Conservation (phyloP, 768 basidiomycete species). For the Mycena floridula region DNA sequence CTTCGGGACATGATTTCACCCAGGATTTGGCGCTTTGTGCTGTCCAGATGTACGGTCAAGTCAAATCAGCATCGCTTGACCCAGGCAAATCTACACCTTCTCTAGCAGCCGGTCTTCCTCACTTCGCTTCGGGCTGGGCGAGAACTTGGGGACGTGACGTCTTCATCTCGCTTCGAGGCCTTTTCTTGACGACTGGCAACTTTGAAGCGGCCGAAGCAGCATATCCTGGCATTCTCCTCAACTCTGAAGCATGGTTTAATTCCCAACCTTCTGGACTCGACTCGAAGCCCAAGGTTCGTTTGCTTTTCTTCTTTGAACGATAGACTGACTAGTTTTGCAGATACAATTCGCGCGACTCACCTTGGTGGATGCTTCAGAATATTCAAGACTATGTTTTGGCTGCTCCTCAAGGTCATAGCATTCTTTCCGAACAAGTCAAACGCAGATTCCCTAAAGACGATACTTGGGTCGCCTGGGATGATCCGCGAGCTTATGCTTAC, state of each 20-base stretch:
- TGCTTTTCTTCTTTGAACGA: background rate
- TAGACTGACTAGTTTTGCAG: constrained; percentile 27
- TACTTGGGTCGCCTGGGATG: constrained; percentile 90
- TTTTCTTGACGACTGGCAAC: constrained; percentile 92
- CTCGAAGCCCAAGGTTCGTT: constrained; percentile 70
- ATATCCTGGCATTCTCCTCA: constrained; percentile 90
- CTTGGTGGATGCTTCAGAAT: constrained; percentile 99
- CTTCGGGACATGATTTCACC: constrained; percentile 81
- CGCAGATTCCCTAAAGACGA: constrained; percentile 96
- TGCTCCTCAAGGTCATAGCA: constrained; percentile 77
- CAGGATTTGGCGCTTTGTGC: constrained; percentile 84
- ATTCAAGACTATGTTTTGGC: constrained; percentile 89
- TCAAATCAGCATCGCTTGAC: constrained; percentile 86
- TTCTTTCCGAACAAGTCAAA: constrained; percentile 77
- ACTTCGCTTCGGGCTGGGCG: constrained; percentile 91
- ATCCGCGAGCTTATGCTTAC: constrained; percentile 74
- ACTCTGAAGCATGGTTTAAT: constrained; percentile 94
- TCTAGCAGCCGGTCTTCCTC: constrained; percentile 91
- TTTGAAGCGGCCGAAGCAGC: constrained; percentile 78
- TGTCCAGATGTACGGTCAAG: constrained; percentile 87
- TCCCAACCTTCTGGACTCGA: constrained; percentile 91
- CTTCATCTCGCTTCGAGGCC: constrained; percentile 88
- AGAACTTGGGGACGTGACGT: constrained; percentile 95
- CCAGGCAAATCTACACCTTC: constrained; percentile 66
- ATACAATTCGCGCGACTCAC: constrained; percentile 95